Base-by-base conservation (phyloP, 768 basidiomycete species). In the Boletus reticuloceps region DNA sequence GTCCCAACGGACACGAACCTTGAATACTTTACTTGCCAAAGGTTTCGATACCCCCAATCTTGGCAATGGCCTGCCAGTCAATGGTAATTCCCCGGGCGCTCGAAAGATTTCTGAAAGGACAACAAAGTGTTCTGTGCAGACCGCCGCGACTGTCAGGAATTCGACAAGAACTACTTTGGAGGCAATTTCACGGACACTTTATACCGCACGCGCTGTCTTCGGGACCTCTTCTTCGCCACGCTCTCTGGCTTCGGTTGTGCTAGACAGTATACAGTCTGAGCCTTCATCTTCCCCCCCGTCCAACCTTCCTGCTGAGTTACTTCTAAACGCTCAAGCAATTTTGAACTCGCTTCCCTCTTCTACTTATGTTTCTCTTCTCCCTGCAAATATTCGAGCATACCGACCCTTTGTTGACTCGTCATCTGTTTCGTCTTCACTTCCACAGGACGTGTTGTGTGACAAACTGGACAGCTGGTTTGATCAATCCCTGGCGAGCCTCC, bases 361-460 rank as follows among this genome's bases (percentile, higher is more conserved):
- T 0, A 83, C 88, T 25, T 89, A 94, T 59, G 84, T 94, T 57
- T 80, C 85, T 16, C 79, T 91, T 51, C 79, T 98, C 0, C 92
- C 94, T 0, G 64, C 76, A 1, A 80, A 76, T 55, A 80, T 98
- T 56, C 81, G 80, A 59, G 79, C 81, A 6, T 97, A 94, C 70
- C 90, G 86, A 62, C 94, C 94, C 10, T 95, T 91, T 68, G 82
- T 96, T 56, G 88, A 94, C 62, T 72, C 86, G 7, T 74, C 77
- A 10, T 84, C 89, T 1, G 69, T 82, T 0, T 81, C 83, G 5
- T 77, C 84, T 17, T 75, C 76, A 4, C 69, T 86, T 22, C 69
- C 80, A 5, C 75, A 74, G 42, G 61, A 69, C 1, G 67, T 74
- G 25, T 72, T 89, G 46, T 58, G 68, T 19, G 67, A 75, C 17